These are phyloP conservation scores for Chaetomium fimeti DNA, from an alignment of 495 filamentous ascomycete genomes.

Conservation along the genomic window DNA sequence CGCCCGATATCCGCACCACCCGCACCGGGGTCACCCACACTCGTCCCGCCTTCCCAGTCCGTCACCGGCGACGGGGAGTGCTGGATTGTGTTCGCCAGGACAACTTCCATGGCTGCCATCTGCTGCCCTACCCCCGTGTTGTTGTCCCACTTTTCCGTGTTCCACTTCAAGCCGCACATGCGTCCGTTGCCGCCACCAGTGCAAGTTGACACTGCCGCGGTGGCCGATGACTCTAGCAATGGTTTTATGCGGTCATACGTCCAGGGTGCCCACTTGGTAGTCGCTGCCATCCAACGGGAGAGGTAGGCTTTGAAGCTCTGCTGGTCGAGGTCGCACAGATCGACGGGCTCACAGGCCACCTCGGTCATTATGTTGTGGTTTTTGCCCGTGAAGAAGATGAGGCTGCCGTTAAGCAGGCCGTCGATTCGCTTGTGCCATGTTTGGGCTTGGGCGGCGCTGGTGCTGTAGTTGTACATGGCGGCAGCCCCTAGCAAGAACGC, in stretches of 20 bases:
- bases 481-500: slow-evolving; percentile 69
- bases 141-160: slow-evolving; percentile 54
- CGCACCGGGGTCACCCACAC: slow-evolving; percentile 67
- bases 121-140: slow-evolving; percentile 64
- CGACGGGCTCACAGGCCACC: slow-evolving; percentile 65
- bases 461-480: slow-evolving; percentile 64
- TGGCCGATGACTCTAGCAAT: slow-evolving; percentile 60
- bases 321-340: slow-evolving; percentile 68
- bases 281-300: slow-evolving; percentile 70
- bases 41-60: slow-evolving; percentile 68
- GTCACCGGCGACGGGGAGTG: slow-evolving; percentile 56
- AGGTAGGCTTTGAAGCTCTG: slow-evolving; percentile 80
- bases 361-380: slow-evolving; percentile 61
- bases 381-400: slow-evolving; percentile 53
- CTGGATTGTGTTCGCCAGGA: slow-evolving; percentile 59
- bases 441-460: slow-evolving; percentile 40
- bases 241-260: slow-evolving; percentile 60
- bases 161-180: slow-evolving; percentile 75
- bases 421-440: slow-evolving; percentile 55
- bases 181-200: slow-evolving; percentile 55
- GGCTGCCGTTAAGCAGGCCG: slow-evolving; percentile 51
- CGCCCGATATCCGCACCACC: slow-evolving; percentile 49
- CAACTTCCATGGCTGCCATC: slow-evolving; percentile 66
- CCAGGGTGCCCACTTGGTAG: slow-evolving; percentile 67
- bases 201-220: slow-evolving; percentile 66